Percentiles rank a stretch among this genome's conserved stretches.
phyloP scores from a whole-genome alignment of 768 basidiomycete species.

The Trametes sanguinea region DNA sequence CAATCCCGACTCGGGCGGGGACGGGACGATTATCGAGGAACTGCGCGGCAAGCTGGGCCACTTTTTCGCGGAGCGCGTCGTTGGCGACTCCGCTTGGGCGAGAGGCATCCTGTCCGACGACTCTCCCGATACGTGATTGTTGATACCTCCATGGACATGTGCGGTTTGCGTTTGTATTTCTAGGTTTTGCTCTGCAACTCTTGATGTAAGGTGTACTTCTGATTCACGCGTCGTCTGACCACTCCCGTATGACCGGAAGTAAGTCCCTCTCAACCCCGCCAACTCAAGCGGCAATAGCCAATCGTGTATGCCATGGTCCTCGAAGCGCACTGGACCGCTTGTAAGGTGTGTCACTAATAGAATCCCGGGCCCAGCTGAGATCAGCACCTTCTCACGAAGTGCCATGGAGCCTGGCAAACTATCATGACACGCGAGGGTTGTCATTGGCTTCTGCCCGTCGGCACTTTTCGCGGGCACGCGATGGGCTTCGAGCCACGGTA shows the following conservation, averaged over 20 bases:
- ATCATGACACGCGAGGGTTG: background rate
- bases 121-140: background rate
- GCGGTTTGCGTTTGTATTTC: slow-evolving; percentile 12
- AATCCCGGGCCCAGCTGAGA: background rate
- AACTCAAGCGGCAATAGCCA: too few relatives aligned
- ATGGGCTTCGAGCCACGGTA: slow-evolving; percentile 2
- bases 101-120: slow-evolving; percentile 47
- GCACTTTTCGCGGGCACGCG: background rate
- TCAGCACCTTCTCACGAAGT: background rate
- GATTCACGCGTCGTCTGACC: background rate
- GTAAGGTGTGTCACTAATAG: background rate
- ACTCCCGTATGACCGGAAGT: too few relatives aligned
- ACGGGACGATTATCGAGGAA: slow-evolving; percentile 47
- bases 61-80: slow-evolving; percentile 58
- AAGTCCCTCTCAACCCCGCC: too few relatives aligned
- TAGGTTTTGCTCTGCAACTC: slow-evolving; percentile 1
- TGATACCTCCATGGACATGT: background rate
- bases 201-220: slow-evolving; percentile 1
- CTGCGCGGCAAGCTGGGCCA: slow-evolving; percentile 60
- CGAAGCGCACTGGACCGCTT: background rate
- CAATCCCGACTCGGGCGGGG: slow-evolving; percentile 49
- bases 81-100: slow-evolving; percentile 66
- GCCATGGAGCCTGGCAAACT: background rate
- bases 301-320: background rate
- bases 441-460: background rate